Conservation (phyloP, 176 grass and related monocot species). For the Zizania latifolia region DNA sequence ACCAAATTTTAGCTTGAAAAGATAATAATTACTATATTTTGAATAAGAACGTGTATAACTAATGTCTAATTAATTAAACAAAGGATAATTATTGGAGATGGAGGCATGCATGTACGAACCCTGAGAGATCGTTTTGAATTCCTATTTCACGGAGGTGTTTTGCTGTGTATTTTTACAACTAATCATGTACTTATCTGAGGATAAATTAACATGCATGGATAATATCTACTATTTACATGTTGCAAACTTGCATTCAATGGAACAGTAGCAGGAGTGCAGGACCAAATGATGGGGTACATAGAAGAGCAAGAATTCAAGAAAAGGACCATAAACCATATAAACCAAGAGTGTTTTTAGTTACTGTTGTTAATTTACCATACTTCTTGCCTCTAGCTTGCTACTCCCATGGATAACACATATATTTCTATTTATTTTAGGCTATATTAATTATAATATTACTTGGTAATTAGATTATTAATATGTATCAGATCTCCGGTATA, state of each 20-base stretch:
- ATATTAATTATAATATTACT: too few relatives aligned
- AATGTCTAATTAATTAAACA: too few relatives aligned
- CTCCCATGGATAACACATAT: too few relatives aligned
- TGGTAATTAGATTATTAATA: too few relatives aligned
- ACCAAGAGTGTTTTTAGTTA: background rate
- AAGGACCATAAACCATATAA: background rate
- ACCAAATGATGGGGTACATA: conserved; percentile 2
- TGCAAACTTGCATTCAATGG: conserved; percentile 4
- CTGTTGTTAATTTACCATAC: too few relatives aligned
- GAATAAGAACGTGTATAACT: conserved; percentile 29
- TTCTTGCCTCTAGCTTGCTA: too few relatives aligned
- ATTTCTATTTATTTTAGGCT: too few relatives aligned
- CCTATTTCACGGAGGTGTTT: background rate
- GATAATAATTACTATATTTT: conserved; percentile 23
- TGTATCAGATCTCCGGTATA: too few relatives aligned
- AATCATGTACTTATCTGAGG: background rate
- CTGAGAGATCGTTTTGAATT: background rate
- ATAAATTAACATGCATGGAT: conserved; percentile 31
- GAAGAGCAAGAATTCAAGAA: conserved; percentile 1
- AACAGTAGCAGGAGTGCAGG: background rate
- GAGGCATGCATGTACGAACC: background rate
- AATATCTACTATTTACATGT: background rate
- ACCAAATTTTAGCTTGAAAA: conserved; percentile 27
- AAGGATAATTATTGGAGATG: conserved; percentile 15
- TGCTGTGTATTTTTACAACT: background rate